These are phyloP conservation scores for Austroboletus eburneus DNA, from an alignment of 768 basidiomycete genomes.

Conservation along the genomic window DNA sequence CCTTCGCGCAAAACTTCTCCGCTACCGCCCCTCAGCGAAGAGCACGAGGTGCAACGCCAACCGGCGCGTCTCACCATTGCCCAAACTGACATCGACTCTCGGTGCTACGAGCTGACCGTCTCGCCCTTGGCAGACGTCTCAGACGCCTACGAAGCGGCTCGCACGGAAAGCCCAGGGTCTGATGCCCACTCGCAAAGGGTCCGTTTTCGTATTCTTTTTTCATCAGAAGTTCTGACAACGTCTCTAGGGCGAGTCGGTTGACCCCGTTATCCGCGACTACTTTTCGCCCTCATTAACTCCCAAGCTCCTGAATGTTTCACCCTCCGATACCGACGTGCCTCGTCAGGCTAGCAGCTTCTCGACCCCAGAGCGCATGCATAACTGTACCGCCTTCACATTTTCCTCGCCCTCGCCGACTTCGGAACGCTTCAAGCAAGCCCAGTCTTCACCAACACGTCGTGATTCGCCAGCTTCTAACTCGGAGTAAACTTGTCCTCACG, in stretches of 20 bases:
- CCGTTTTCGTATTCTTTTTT: slow-evolving; percentile 18
- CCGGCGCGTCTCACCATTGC: slow-evolving; percentile 28
- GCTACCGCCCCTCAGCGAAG: slow-evolving; percentile 60
- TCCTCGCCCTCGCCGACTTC: slow-evolving; percentile 64
- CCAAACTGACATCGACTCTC: slow-evolving; percentile 62
- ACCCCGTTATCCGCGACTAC: slow-evolving; percentile 57
- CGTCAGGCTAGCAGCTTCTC: slow-evolving; percentile 66
- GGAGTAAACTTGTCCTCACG: slow-evolving; percentile 20
- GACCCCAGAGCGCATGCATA: slow-evolving; percentile 70
- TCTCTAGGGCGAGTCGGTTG: slow-evolving; percentile 47
- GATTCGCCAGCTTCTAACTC: slow-evolving; percentile 17
- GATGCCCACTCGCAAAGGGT: slow-evolving; percentile 49
- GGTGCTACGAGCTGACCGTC: slow-evolving; percentile 77
- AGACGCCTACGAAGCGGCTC: slow-evolving; percentile 55
- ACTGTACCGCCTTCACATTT: slow-evolving; percentile 76
- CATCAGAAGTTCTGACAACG: background rate
- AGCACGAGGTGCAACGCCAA: slow-evolving; percentile 35
- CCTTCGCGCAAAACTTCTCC: slow-evolving; percentile 49
- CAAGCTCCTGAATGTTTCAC: slow-evolving; percentile 25
- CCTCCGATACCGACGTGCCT: slow-evolving; percentile 41
- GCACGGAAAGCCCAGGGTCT: slow-evolving; percentile 34
- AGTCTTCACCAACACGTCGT: slow-evolving; percentile 30
- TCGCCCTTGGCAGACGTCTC: slow-evolving; percentile 74
- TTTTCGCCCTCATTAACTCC: slow-evolving; percentile 28
- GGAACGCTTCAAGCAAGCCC: slow-evolving; percentile 47